Base-by-base conservation (phyloP, 331 rosid species). In the Pyrus hybrid region DNA sequence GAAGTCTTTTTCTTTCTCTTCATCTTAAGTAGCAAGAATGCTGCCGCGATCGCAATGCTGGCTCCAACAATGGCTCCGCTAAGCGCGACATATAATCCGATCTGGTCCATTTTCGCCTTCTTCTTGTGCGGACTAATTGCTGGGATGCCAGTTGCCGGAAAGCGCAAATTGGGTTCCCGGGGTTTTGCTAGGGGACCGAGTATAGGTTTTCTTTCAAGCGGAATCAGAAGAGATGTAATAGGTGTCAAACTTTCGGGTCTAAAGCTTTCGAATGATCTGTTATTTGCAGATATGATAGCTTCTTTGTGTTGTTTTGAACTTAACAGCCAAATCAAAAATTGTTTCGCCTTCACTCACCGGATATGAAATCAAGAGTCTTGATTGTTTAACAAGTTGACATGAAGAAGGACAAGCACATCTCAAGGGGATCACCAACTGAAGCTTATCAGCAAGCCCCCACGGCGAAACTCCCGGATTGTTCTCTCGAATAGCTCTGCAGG, bases 331-430 rank as follows among this genome's bases (percentile, higher is more conserved):
- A 29, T 81, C 80, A 54, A 81, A 85, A 80, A 92, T 23, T 47
- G 92, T 89, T 16, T 94, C 97, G 71, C 95, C 93, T 83, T 80
- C 80, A 30, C 66, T 77, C 28, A 92, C 88, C 4, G 97, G 96
- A 67, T 92, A 94, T 81, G 96, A 86, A 61, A 94, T 87, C 73
- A 92, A 70, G 73, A 84, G 57, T 25, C 74, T 88, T 67, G 90
- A 82, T 54, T 80, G 22, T 4, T 7, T 49, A 9, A 49, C 56
- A 49, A 17, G 56, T 16, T 5, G 56, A 49, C 9, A 49, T 18
- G 13, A 79, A 37, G 90, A 79, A 26, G 98, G 93, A 77, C 99
- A 94, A 37, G 45, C 45, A 37, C 45, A 37, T 37, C 45, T 37
- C 45, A 37, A 37, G 45, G 45, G 45, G 45, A 94, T 77, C 53